Evolutionary conservation across 2,329 filamentous ascomycete species (phyloP), one percentile per base, ranked within the genome.

Genomic region (Aspergillus piperis): DNA sequence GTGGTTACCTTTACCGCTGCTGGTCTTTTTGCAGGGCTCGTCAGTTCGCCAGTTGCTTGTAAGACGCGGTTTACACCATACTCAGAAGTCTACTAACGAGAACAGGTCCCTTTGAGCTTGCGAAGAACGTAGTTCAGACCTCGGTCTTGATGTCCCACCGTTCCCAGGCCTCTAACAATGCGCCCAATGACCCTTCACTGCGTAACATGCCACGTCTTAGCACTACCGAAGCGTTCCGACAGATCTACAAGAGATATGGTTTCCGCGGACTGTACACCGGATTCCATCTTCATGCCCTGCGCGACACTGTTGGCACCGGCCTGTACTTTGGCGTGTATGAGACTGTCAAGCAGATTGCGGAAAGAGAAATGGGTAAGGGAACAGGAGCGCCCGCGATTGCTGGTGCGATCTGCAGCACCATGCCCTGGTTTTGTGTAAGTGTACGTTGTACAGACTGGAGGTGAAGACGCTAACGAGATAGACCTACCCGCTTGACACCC

Each of bases 111-210:
- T 79, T 81, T 55, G 79, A 81, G 69, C 67, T 81, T 36, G 76
- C 79, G 53, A 81, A 81, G 66, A 81, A 81, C 59, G 79, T 80
- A 5, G 78, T 80, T 15, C 79, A 81, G 64, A 80, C 79, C 8
- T 81, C 79, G 1, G 79, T 81, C 36, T 67, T 81, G 50, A 77
- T 81, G 62, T 75, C 77, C 8, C 75, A 78, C 41, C 71, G 77
- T 32, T 70, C 75, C 38, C 72, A 73, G 62, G 77, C 75, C 6
- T 71, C 73, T 7, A 69, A 74, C 0, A 72, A 72, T 54, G 75
- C 73, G 3, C 68, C 69, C 30, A 66, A 67, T 19, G 71, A 78
- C 57, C 69, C 68, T 21, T 70, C 70, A 3, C 62, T 79, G 50
- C 76, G 76, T 21, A 66, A 63, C 59, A 71, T 75, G 52, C 77